Percentiles rank a stretch among this genome's conserved stretches.
phyloP scores from a whole-genome alignment of 108 stramenopile species.

The Parmales sp. region DNA sequence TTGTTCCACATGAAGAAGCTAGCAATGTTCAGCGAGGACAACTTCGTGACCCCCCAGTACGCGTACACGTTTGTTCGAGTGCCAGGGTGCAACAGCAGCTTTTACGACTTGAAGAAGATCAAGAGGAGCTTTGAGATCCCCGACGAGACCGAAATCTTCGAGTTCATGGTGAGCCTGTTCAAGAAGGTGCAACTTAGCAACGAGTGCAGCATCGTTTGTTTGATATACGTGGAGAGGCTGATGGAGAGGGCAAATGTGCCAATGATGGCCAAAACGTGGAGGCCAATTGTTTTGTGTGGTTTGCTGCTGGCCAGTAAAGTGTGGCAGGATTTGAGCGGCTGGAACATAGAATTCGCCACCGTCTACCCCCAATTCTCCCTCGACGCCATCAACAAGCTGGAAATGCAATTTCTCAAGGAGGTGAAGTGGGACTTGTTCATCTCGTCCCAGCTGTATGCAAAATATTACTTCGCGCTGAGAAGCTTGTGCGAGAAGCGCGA shows the following conservation, averaged over 20 bases:
- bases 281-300: conserved; percentile 89
- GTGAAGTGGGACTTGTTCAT: conserved; percentile 95
- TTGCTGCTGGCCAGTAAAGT: conserved; percentile 95
- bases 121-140: conserved; percentile 49
- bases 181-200: conserved; percentile 78
- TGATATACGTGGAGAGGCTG: conserved; percentile 94
- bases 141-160: conserved; percentile 69
- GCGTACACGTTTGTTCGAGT: conserved; percentile 68
- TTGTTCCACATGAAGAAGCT: conserved; percentile 59
- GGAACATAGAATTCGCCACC: conserved; percentile 94
- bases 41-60: conserved; percentile 56
- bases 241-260: conserved; percentile 89
- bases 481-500: conserved; percentile 75
- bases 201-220: conserved; percentile 93
- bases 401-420: conserved; percentile 67
- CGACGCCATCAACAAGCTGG: conserved; percentile 79
- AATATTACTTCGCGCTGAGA: conserved; percentile 96
- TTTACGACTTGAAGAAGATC: conserved; percentile 59
- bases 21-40: conserved; percentile 58
- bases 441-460: conserved; percentile 81
- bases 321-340: conserved; percentile 94
- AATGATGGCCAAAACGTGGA: conserved; percentile 80
- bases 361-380: conserved; percentile 92
- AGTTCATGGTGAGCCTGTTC: conserved; percentile 70
- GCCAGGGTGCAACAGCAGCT: conserved; percentile 69